phyloP scores from a whole-genome alignment of 192 early-diverging fungal species.

The Funneliformis geosporum region DNA sequence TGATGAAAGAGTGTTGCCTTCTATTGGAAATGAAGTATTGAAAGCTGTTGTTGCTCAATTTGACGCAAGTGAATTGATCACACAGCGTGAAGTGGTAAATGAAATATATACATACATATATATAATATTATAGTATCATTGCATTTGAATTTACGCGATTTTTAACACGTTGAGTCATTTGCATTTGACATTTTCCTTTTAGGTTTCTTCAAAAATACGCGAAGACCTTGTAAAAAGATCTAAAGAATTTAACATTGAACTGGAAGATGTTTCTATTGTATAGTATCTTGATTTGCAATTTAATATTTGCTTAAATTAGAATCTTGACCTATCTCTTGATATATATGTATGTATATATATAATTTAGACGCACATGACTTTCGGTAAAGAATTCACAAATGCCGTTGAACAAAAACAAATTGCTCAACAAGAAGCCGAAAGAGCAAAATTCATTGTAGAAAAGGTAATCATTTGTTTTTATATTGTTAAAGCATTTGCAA shows the following conservation, averaged over 20 bases:
- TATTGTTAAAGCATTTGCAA: background rate
- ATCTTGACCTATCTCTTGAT: background rate
- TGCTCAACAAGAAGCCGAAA: constrained; percentile 99
- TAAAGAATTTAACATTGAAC: constrained; percentile 90
- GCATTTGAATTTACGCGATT: background rate
- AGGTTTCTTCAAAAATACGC: constrained; percentile 88
- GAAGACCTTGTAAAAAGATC: constrained; percentile 91
- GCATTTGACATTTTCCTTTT: background rate
- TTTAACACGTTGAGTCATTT: background rate
- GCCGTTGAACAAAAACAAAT: constrained; percentile 99
- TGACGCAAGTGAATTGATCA: constrained; percentile 96
- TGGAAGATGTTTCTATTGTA: constrained; percentile 98
- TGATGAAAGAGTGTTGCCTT: constrained; percentile 95
- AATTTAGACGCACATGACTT: constrained; percentile 91
- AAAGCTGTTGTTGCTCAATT: constrained; percentile 99
- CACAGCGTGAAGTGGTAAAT: constrained; percentile 85
- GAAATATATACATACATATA: constrained; percentile 32
- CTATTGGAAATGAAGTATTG: constrained; percentile 98
- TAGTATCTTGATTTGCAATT: constrained; percentile 34
- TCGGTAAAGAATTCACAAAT: constrained; percentile 98
- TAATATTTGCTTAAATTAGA: background rate
- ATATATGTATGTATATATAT: background rate
- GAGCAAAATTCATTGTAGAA: constrained; percentile 97
- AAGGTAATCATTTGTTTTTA: constrained; percentile 42
- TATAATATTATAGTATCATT: constrained; percentile 10